Evolutionary conservation across 805 yeast species (phyloP), one percentile per base, ranked within the genome.

Genomic region (Lipomyces orientalis): DNA sequence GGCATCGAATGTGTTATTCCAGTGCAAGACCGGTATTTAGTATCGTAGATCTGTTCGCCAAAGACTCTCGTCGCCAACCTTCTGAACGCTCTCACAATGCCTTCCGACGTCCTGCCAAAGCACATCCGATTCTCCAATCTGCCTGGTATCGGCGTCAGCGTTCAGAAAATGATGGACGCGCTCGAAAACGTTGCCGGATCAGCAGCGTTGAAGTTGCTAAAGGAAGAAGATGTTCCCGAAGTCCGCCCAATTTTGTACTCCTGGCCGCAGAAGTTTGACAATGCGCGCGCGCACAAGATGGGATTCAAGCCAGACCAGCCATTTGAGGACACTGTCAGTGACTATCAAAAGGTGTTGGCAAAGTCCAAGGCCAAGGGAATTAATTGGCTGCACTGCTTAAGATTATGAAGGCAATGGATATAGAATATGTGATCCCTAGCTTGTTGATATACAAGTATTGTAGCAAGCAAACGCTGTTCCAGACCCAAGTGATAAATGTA

Each of bases 81-180:
- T 10, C 59, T 71, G 10, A 54, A 61, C 33, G 75, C 75, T 29
- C 62, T 65, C 52, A 60, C 54, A 33, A 59, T 72, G 52, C 60
- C 69, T 19, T 29, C 67, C 4, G 46, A 34, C 19, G 19, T 31
- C 22, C 51, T 66, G 34, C 64, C 62, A 2, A 9, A 33, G 8
- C 64, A 60, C 22, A 67, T 25, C 25, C 68, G 75, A 14, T 60
- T 59, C 37, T 73, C 73, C 60, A 73, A 73, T 54, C 67, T 73
- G 0, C 75, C 75, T 2, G 75, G 75, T 4, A 58, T 70, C 39
- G 61, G 70, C 6, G 73, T 71, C 37, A 60, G 69, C 2, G 73
- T 73, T 22, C 74, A 73, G 60, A 64, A 71, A n/a, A 71, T 73
- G 73, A 64, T 73, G 56, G 75, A 70, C 52, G 72, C 72, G 16